Percentiles rank a stretch among this genome's conserved stretches.
Evolutionary conservation across 352 stramenopile genomes (phyloP).

Genomic region (Pythium scleroteichum): DNA sequence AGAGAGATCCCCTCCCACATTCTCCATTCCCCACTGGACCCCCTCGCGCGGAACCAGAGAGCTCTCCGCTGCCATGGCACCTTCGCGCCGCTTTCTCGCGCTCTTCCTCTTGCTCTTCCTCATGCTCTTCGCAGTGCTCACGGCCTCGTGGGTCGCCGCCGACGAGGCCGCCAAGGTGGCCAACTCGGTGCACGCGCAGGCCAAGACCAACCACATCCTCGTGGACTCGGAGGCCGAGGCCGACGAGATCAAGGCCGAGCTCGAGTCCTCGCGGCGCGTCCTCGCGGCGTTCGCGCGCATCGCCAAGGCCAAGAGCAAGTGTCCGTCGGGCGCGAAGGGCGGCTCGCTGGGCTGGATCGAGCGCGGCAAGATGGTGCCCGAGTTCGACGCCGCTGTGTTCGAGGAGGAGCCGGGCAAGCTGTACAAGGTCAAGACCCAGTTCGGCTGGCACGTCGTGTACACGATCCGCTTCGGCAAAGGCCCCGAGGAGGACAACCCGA

Average conservation of each 20-base stretch:
- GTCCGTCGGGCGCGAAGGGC: conserved; percentile 28
- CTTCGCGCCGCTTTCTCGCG: conserved; percentile 18
- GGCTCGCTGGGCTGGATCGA: conserved; percentile 36
- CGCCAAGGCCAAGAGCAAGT: conserved; percentile 40
- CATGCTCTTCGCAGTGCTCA: conserved; percentile 21
- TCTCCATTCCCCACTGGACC: background rate
- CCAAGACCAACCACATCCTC: conserved; percentile 40
- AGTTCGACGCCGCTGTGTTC: conserved; percentile 38
- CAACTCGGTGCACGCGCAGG: conserved; percentile 5
- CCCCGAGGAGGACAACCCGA: conserved; percentile 25
- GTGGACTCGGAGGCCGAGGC: conserved; percentile 35
- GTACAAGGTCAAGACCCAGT: conserved; percentile 47
- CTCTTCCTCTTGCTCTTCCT: conserved; percentile 23
- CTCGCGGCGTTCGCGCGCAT: conserved; percentile 29
- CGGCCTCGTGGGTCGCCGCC: conserved; percentile 10
- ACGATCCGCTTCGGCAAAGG: conserved; percentile 31
- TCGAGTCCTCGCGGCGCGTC: conserved; percentile 20
- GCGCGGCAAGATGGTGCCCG: conserved; percentile 36
- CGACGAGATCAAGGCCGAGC: conserved; percentile 29
- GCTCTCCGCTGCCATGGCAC: conserved; percentile 8
- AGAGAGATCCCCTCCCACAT: background rate
- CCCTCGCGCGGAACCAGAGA: conserved; percentile 2
- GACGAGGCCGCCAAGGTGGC: conserved; percentile 10
- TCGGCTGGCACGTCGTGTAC: conserved; percentile 42
- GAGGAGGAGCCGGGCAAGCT: conserved; percentile 28